Percentiles rank a stretch among this genome's conserved stretches.
phyloP scores from a whole-genome alignment of 2,329 filamentous ascomycete genomes.

The Sporothrix euskadiensis region DNA sequence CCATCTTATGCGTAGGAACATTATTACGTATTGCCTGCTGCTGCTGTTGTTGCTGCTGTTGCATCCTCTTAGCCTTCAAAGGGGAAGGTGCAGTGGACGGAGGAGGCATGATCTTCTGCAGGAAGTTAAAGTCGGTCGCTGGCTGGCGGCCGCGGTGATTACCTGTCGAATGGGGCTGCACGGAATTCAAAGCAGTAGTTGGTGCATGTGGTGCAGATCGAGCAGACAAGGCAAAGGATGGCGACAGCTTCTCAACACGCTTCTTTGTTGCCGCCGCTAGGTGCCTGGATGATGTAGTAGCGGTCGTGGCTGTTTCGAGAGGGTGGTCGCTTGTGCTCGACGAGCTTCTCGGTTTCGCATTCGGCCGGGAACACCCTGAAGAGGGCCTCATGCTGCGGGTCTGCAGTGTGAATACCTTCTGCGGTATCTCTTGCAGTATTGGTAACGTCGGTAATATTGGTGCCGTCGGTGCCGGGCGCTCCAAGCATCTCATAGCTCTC shows the following conservation, averaged over 20 bases:
- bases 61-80: not conserved
- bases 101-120: conserved; percentile 6
- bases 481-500: not conserved
- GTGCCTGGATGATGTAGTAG: conserved; percentile 32
- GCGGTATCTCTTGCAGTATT: too few relatives aligned
- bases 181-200: not conserved
- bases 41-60: not conserved
- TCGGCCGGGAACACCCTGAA: conserved; percentile 36
- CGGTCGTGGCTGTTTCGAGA: conserved; percentile 34
- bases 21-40: not conserved
- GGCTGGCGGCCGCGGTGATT: not conserved
- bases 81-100: not conserved
- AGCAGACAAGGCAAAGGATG: not conserved
- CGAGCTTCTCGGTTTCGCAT: conserved; percentile 37
- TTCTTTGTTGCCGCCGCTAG: conserved; percentile 29
- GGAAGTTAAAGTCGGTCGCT: not conserved
- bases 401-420: conserved; percentile 22
- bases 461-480: not conserved
- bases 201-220: not conserved
- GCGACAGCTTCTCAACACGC: conserved; percentile 27
- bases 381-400: conserved; percentile 23
- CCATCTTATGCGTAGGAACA: conserved; percentile 31
- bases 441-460: not conserved
- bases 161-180: not conserved
- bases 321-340: conserved; percentile 34